Base-by-base conservation (phyloP, 2,329 filamentous ascomycete species). In the Paramyrothecium sp. region DNA sequence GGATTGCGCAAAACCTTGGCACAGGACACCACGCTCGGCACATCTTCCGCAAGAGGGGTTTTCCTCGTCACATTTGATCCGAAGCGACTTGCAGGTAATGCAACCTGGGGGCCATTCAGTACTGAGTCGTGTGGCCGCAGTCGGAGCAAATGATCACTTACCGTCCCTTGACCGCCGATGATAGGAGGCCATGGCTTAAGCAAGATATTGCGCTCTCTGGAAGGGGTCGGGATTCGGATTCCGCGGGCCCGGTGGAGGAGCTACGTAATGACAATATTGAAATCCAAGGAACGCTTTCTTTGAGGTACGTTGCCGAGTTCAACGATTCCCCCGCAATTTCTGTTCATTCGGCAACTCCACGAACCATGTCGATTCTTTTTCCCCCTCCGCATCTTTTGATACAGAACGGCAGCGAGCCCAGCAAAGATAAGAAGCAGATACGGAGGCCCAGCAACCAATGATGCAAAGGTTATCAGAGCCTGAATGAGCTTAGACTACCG, bases 1-100 rank as follows among this genome's bases (percentile, higher is more conserved):
- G 7, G 51, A 44, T 21, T 57, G 48, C 46, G 52, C 19, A 22
- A 54, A 57, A 10, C 56, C 56, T 54, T 57, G 52, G 52, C 56
- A 57, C 33, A 54, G 19, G 11, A 57, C 3, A 23, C 56, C 56
- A 26, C 56, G 52, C 21, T 23, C 47, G 11, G 53, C 47, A 51
- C 56, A 57, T 22, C 21, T 57, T 17, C 38, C 48, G 17, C 56
- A 57, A 30, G 21, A 57, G 12, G 56, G 56, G 2, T 54, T 48
- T 33, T 47, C 46, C 53, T 57, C 56, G 19, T 51, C 23, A 33
- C 49, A 51, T 33, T 51, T 51, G 22, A 51, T 51, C 17, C 49
- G 22, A 26, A 33, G 17, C 21, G 49, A 26, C 22, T 51, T 51
- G 49, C 49, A 51, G 49, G 33, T 23, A 22, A 51, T 48, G 30